phyloP scores from a whole-genome alignment of 2,329 filamentous ascomycete species.

The Aspergillus sp. region DNA sequence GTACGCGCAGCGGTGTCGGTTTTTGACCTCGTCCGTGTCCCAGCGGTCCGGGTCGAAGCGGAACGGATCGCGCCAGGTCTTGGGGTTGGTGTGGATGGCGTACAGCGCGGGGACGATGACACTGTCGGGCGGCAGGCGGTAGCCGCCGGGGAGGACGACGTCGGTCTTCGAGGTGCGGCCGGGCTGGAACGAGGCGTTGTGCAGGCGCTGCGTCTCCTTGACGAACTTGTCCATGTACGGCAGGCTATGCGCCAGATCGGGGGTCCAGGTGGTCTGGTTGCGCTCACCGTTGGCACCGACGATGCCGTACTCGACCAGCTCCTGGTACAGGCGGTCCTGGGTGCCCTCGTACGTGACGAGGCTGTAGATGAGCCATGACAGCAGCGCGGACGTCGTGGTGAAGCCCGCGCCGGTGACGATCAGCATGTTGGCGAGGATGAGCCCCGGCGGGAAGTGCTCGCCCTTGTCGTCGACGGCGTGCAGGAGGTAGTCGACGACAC shows the following conservation, averaged over 20 bases:
- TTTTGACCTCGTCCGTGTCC: conserved; percentile 54
- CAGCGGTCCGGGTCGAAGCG: conserved; percentile 61
- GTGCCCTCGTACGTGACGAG: conserved; percentile 52
- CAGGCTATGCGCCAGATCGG: conserved; percentile 36
- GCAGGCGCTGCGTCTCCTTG: conserved; percentile 60
- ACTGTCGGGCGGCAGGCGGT: conserved; percentile 52
- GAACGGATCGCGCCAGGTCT: conserved; percentile 57
- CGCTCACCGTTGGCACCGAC: conserved; percentile 17
- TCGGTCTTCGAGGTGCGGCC: conserved; percentile 57
- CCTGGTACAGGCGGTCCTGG: conserved; percentile 57
- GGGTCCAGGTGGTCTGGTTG: conserved; percentile 42
- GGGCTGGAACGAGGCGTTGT: conserved; percentile 62
- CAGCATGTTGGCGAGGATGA: conserved; percentile 40
- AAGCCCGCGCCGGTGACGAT: conserved; percentile 58
- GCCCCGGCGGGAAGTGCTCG: conserved; percentile 46
- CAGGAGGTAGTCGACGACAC: conserved; percentile 17
- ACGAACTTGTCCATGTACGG: conserved; percentile 53
- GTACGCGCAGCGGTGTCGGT: conserved; percentile 50
- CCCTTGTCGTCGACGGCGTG: conserved; percentile 46
- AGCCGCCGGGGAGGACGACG: conserved; percentile 59
- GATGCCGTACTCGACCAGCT: conserved; percentile 50
- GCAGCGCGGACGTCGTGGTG: conserved; percentile 55
- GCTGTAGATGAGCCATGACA: conserved; percentile 57
- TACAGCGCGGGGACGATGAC: conserved; percentile 54
- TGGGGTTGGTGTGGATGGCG: conserved; percentile 51